Conservation (phyloP, 2,329 filamentous ascomycete genomes). For the Colletotrichum sp. region DNA sequence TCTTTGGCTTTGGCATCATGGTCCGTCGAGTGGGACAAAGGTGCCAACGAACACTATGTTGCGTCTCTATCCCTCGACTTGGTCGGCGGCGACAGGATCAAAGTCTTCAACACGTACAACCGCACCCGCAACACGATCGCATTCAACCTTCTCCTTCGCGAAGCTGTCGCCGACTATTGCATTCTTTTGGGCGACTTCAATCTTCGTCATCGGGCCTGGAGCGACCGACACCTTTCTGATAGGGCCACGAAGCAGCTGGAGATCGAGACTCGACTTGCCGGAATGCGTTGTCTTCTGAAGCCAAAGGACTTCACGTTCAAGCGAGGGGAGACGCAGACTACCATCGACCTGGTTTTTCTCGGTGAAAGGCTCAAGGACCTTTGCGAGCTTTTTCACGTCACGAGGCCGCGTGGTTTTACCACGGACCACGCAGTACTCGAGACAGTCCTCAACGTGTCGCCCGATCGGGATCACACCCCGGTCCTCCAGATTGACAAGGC, state of each 20-base stretch:
- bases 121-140: not conserved
- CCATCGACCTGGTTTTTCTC: not conserved
- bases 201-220: not conserved
- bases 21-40: not conserved
- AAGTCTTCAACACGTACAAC: not conserved
- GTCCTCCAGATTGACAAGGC: not conserved
- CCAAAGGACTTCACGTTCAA: not conserved
- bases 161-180: not conserved
- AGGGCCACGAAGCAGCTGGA: not conserved
- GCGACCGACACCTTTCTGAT: not conserved
- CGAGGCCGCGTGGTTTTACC: not conserved
- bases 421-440: not conserved
- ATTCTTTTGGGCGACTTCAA: not conserved
- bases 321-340: not conserved
- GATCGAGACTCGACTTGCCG: not conserved
- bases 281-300: not conserved
- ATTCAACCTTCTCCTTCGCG: not conserved
- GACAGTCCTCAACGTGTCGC: not conserved
- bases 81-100: not conserved
- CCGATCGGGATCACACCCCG: not conserved
- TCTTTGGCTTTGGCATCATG: not conserved
- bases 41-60: not conserved
- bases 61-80: not conserved
- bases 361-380: not conserved
- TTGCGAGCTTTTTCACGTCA: not conserved